phyloP scores from a whole-genome alignment of 2,329 filamentous ascomycete genomes.

The Microcyclosporella mali region DNA sequence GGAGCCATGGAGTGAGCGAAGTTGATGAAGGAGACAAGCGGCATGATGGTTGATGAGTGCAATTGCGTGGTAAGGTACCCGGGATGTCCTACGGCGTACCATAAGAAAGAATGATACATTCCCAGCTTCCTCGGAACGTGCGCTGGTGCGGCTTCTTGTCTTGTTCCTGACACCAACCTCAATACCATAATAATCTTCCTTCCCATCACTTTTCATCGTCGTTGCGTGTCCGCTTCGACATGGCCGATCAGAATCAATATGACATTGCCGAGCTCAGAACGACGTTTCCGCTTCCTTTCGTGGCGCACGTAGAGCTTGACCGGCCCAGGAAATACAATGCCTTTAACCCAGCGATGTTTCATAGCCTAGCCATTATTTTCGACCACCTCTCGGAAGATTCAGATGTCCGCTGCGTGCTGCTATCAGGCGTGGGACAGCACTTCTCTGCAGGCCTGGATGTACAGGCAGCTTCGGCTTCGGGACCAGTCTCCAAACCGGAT shows the following conservation, averaged over 20 bases:
- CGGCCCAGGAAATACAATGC: conserved; percentile 80
- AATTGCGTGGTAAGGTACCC: too few relatives aligned
- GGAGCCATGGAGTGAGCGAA: too few relatives aligned
- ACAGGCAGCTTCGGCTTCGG: conserved; percentile 17
- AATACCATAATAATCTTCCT: too few relatives aligned
- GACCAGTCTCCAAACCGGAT: conserved; percentile 6
- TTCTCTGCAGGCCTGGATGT: conserved; percentile 78
- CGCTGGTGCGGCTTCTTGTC: too few relatives aligned
- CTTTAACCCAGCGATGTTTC: conserved; percentile 70
- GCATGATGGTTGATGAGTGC: too few relatives aligned
- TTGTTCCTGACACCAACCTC: too few relatives aligned
- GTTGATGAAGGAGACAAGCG: too few relatives aligned
- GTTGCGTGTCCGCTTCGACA: too few relatives aligned
- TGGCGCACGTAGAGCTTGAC: conserved; percentile 87
- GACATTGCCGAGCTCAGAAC: conserved; percentile 41
- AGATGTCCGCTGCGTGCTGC: conserved; percentile 66
- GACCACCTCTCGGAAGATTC: conserved; percentile 63
- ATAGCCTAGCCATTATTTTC: conserved; percentile 69
- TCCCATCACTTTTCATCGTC: too few relatives aligned
- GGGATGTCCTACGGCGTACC: too few relatives aligned
- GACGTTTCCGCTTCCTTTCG: conserved; percentile 60
- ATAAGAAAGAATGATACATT: too few relatives aligned
- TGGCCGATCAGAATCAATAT: conserved; percentile 3
- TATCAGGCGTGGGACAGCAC: conserved; percentile 74
- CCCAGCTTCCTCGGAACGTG: too few relatives aligned